These are phyloP conservation scores for Avena sativa DNA, from an alignment of 176 grass and related monocot species.

Conservation along the genomic window DNA sequence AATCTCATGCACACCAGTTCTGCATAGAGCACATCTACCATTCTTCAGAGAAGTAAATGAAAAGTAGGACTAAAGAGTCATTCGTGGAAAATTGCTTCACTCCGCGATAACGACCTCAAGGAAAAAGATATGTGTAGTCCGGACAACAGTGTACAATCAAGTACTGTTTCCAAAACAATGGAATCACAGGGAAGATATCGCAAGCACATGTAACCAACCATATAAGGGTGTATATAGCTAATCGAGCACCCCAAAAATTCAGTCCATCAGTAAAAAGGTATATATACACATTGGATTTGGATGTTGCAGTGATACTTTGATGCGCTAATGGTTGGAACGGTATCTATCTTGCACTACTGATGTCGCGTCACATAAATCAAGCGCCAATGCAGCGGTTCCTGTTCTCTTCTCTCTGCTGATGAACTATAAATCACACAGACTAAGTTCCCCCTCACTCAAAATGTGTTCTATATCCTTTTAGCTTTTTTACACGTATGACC, in stretches of 20 bases:
- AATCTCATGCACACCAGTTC: not conserved
- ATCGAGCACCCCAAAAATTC: not conserved
- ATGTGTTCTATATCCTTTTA: not conserved
- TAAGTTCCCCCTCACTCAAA: not conserved
- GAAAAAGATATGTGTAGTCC: not conserved
- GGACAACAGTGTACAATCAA: not conserved
- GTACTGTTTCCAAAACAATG: slow-evolving; percentile 2
- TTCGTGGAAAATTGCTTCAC: no score
- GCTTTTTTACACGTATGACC: slow-evolving; percentile 7
- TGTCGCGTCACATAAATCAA: not conserved
- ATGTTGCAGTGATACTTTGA: not conserved
- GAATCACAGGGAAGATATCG: not conserved
- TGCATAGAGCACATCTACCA: not conserved
- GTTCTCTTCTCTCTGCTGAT: no score
- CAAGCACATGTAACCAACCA: not conserved
- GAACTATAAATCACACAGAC: not conserved
- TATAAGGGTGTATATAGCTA: not conserved
- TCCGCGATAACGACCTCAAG: no score
- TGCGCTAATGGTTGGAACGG: not conserved
- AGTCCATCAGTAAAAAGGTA: not conserved
- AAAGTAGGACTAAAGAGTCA: no score
- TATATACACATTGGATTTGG: not conserved
- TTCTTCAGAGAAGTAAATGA: no score
- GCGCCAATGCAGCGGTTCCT: no score
- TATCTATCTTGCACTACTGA: not conserved